Evolutionary conservation across 257 asterid genomes (phyloP).

Genomic region (Nicotiana tomentosiformis): DNA sequence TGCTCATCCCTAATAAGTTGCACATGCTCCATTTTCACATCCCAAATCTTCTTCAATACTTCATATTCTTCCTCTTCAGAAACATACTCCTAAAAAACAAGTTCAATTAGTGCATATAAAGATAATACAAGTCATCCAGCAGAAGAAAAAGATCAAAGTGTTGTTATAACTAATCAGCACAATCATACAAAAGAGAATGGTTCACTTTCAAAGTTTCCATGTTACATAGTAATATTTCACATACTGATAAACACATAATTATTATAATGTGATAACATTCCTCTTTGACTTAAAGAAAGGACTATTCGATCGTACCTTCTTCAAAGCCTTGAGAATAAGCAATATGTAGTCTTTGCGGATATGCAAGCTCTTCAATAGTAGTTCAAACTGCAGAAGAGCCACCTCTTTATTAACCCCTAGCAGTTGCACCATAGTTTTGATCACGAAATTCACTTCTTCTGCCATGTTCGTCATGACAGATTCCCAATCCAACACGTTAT

Average conservation of each 20-base stretch:
- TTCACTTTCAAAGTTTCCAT: neutral
- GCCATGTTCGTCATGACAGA: neutral
- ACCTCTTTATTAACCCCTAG: neutral
- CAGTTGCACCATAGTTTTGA: neutral
- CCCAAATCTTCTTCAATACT: neutral
- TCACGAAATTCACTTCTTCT: neutral
- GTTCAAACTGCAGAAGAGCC: neutral
- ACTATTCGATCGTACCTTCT: neutral
- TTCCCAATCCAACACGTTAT: neutral
- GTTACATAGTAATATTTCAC: neutral
- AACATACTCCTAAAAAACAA: neutral
- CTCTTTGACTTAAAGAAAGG: neutral
- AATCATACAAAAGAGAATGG: neutral
- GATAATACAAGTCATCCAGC: neutral
- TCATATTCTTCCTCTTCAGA: neutral
- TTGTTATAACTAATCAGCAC: neutral
- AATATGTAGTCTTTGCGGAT: neutral
- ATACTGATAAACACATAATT: neutral
- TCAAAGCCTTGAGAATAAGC: neutral
- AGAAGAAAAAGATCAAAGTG: too few species aligned
- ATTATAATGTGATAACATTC: too few species aligned
- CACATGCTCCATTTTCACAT: neutral
- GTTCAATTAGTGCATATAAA: neutral
- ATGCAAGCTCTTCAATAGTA: neutral
- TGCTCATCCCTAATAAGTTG: neutral